Evolutionary conservation across 129 eudicot genomes (phyloP), one percentile per base, ranked within the genome.

Genomic region (Helichrysum umbraculigerum): DNA sequence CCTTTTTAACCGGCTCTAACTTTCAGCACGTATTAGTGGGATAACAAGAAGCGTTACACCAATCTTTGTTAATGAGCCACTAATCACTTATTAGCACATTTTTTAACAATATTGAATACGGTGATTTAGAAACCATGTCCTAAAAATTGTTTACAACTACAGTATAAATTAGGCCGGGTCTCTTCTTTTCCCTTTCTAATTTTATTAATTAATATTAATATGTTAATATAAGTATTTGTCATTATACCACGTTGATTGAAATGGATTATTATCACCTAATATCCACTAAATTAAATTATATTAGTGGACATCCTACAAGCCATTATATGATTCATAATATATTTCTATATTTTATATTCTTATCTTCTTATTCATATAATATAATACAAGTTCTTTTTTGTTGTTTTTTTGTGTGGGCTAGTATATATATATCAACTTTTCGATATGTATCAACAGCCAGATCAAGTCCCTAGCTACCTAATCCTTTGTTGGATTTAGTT

Each of bases 241-340:
- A 76, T 76, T 67, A 37, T 77, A 68, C 17, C 56, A 68, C 41
- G 25, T 17, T 37, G 29, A 56, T 66, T 57, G 61, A 78, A 77
- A 69, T 78, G 50, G 81, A 61, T 71, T 76, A 42, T 29, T 41
- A 35, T 71, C 67, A 79, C 78, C 82, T 79, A 79, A 79, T 64
- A 50, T 64, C 78, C 78, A 79, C 78, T 79, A 34, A 79, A 79
- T 63, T 71, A 72, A 50, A 10, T 25, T 71, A 64, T 79, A 72
- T 72, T 71, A 71, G 67, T 79, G 82, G 82, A 63, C 59, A 72
- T 62, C 21, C 72, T 79, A 20, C 66, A 62, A 54, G 32, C 78
- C 59, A 54, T 54, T 54, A 4, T 54, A 54, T 59, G 65, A 5
- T 3, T 59, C 64, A 59, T 4, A 25, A 8, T 57, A 19, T 58